These are phyloP conservation scores for Perilla frutescens DNA, from an alignment of 257 asterid species.

Conservation along the genomic window DNA sequence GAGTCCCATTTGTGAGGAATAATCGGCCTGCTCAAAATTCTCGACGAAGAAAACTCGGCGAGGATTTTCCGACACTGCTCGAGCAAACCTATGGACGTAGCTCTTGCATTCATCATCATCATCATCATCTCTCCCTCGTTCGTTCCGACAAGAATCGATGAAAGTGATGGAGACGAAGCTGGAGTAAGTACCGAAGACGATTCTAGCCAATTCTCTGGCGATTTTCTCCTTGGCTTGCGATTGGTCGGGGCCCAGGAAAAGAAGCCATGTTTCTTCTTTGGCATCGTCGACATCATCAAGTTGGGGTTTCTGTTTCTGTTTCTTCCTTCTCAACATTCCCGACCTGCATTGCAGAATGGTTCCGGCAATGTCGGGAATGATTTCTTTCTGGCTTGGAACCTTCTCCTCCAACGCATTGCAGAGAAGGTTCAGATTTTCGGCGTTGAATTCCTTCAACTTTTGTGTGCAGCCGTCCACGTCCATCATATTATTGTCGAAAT, in stretches of 20 bases:
- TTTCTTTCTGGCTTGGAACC: slow-evolving; percentile 65
- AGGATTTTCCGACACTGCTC: slow-evolving; percentile 53
- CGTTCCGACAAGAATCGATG: slow-evolving; percentile 37
- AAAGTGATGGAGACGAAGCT: slow-evolving; percentile 50
- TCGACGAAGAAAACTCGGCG: slow-evolving; percentile 71
- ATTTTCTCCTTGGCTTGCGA: slow-evolving; percentile 61
- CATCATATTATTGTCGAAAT: slow-evolving; percentile 44
- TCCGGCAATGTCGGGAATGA: slow-evolving; percentile 61
- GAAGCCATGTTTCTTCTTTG: slow-evolving; percentile 80
- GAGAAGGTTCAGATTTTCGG: slow-evolving; percentile 58
- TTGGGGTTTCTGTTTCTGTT: neutral
- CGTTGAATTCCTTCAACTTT: slow-evolving; percentile 62
- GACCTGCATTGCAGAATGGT: slow-evolving; percentile 79
- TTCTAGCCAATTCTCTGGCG: slow-evolving; percentile 68
- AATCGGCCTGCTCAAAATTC: slow-evolving; percentile 65
- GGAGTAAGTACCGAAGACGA: slow-evolving; percentile 72
- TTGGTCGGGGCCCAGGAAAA: slow-evolving; percentile 65
- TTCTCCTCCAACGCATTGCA: slow-evolving; percentile 71
- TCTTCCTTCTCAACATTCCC: slow-evolving; percentile 59
- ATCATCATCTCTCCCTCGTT: slow-evolving; percentile 47
- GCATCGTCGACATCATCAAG: neutral
- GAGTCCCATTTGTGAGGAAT: slow-evolving; percentile 47
- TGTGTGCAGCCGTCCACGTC: slow-evolving; percentile 48
- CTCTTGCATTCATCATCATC: slow-evolving; percentile 56
- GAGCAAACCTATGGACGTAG: slow-evolving; percentile 51